Conservation (phyloP, 768 basidiomycete species). For the Leucosporidium creatinivorum region DNA sequence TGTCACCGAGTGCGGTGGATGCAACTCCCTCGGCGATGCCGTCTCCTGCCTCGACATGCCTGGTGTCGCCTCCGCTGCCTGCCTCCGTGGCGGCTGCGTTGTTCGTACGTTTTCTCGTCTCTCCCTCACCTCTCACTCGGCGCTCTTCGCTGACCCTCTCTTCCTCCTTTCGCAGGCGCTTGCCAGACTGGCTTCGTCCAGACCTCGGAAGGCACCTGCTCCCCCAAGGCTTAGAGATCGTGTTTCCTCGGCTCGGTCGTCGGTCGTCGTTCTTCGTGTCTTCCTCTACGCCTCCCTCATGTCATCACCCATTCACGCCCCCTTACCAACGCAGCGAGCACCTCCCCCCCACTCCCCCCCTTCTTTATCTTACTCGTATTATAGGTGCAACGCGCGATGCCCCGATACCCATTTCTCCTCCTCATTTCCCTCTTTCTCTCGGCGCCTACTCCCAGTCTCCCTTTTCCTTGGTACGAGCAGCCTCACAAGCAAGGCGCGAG, state of each 20-base stretch:
- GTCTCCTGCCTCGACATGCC: conserved; percentile 29
- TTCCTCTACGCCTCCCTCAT: too few relatives aligned
- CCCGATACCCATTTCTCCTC: too few relatives aligned
- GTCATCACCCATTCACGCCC: too few relatives aligned
- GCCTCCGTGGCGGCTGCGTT: conserved; percentile 30
- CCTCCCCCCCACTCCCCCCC: not conserved
- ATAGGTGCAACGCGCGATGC: too few relatives aligned
- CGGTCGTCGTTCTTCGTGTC: too few relatives aligned
- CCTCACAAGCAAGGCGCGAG: too few relatives aligned
- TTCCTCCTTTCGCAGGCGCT: conserved; percentile 4
- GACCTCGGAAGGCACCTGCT: conserved; percentile 25
- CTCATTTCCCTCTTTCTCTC: not conserved
- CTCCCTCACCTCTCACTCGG: not conserved
- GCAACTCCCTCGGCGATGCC: conserved; percentile 18
- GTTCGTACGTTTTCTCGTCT: conserved; percentile 14
- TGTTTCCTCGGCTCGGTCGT: too few relatives aligned
- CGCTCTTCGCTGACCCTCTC: not conserved
- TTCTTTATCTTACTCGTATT: not conserved
- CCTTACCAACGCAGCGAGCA: not conserved
- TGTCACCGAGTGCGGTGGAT: conserved; percentile 32
- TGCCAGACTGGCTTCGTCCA: conserved; percentile 31
- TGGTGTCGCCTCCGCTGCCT: conserved; percentile 20
- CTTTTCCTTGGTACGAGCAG: too few relatives aligned
- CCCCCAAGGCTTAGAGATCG: conserved; percentile 23
- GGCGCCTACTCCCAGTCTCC: too few relatives aligned